Evolutionary conservation across 345 rosid genomes (phyloP).

Genomic region (Hibiscus trionum): DNA sequence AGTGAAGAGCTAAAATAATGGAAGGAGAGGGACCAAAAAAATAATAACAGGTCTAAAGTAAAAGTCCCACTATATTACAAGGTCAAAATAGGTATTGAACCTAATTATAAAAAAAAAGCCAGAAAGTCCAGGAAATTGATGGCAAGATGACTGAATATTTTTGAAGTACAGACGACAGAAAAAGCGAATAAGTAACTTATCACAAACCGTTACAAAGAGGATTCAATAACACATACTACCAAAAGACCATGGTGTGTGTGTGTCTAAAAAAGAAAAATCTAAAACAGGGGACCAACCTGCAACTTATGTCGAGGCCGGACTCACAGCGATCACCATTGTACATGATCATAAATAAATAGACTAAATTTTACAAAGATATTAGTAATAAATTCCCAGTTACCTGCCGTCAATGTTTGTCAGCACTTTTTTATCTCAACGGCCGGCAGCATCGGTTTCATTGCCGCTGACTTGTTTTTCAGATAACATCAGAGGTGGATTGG

Average conservation of each 20-base stretch:
- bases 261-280: background rate
- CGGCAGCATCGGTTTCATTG: slow-evolving; percentile 18
- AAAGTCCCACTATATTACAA: too few relatives aligned
- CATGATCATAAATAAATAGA: slow-evolving; percentile 3
- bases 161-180: background rate
- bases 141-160: background rate
- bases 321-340: background rate
- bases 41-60: too few relatives aligned
- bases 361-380: slow-evolving; percentile 2
- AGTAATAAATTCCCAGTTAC: background rate
- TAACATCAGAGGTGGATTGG: too few relatives aligned
- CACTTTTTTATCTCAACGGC: background rate
- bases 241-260: background rate
- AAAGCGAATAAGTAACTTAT: background rate
- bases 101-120: too few relatives aligned
- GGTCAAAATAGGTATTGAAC: too few relatives aligned
- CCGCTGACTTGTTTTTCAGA: slow-evolving; percentile 5
- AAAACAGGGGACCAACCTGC: slow-evolving; percentile 6
- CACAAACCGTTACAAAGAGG: background rate
- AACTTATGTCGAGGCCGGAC: background rate
- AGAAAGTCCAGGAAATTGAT: background rate
- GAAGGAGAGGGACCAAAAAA: too few relatives aligned
- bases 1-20: too few relatives aligned
- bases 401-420: background rate
- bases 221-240: background rate